A percentile compares a stretch with the other conserved stretches of the same genome.
Evolutionary conservation across 1,284 basidiomycete species (phyloP).

Genomic region (Jaminaea rosea): DNA sequence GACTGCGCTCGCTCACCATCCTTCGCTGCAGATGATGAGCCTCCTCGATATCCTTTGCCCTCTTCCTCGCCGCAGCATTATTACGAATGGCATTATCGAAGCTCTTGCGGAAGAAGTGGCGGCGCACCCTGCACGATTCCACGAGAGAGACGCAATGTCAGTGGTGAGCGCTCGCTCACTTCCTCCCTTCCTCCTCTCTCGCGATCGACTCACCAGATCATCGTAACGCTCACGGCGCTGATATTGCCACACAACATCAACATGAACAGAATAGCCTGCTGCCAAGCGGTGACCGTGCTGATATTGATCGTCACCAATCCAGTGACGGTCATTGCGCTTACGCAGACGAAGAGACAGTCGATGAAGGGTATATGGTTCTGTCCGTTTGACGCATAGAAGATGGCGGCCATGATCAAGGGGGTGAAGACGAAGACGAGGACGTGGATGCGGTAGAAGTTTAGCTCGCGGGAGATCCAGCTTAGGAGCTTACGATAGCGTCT

Average conservation of each 20-base stretch:
- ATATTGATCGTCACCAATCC: constrained; percentile 67
- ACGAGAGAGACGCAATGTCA: no score
- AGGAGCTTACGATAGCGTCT: no score
- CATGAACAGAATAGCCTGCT: constrained; percentile 59
- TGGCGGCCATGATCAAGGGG: constrained; percentile 62
- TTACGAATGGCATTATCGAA: constrained; percentile 29
- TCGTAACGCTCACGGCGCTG: constrained; percentile 39
- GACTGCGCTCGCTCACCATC: no score
- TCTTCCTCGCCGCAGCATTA: constrained; percentile 26
- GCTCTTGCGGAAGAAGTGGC: constrained; percentile 37
- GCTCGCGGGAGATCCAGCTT: no score
- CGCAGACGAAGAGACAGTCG: constrained; percentile 64
- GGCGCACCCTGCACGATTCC: no score
- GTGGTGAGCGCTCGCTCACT: no score
- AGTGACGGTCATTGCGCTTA: constrained; percentile 69
- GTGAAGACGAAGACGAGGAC: constrained; percentile 61
- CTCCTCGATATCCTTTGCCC: constrained; percentile 43
- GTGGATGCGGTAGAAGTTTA: constrained; percentile 48
- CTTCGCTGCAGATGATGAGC: constrained; percentile 22
- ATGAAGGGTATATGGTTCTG: constrained; percentile 53
- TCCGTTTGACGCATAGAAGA: constrained; percentile 53
- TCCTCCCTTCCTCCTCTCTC: no score
- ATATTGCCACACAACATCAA: constrained; percentile 45
- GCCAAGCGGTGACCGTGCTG: constrained; percentile 63
- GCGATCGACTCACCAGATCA: no score